A percentile compares a stretch with the other conserved stretches of the same genome.
Evolutionary conservation across 495 filamentous ascomycete species (phyloP).

Genomic region (Aspergillus sparsus): DNA sequence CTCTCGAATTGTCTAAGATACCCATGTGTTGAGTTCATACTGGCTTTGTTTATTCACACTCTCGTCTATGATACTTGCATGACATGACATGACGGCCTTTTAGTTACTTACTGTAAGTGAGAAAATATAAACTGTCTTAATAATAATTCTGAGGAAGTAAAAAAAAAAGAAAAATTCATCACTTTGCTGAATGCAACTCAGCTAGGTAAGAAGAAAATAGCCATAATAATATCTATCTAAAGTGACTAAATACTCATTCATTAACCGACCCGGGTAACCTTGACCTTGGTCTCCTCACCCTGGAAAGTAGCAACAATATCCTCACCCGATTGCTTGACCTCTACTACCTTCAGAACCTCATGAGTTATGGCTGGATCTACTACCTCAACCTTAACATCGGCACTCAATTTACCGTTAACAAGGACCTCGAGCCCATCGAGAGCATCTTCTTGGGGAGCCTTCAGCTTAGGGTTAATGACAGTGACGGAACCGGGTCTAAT

Average conservation of each 20-base stretch:
- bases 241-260: not conserved
- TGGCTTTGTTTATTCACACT: conserved; percentile 16
- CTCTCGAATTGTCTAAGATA: conserved; percentile 24
- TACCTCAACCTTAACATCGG: conserved; percentile 33
- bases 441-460: conserved; percentile 38
- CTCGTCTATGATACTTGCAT: conserved; percentile 11
- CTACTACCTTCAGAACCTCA: conserved; percentile 32
- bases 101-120: conserved; percentile 5
- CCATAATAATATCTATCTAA: not conserved
- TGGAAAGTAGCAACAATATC: conserved; percentile 16
- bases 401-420: conserved; percentile 36
- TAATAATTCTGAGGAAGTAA: not conserved
- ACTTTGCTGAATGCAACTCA: not conserved
- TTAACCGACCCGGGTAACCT: conserved; percentile 21
- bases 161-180: not conserved
- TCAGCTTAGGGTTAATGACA: conserved; percentile 35
- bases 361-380: conserved; percentile 39
- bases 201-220: too few species aligned
- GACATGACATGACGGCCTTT: conserved; percentile 14
- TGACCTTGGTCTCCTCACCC: conserved; percentile 18
- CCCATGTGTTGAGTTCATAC: conserved; percentile 27
- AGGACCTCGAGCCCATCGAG: conserved; percentile 41
- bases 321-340: conserved; percentile 13
- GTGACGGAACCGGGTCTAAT: conserved; percentile 43
- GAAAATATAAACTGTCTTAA: conserved; percentile 1